Base-by-base conservation (phyloP, 2,329 filamentous ascomycete species). In the Phoma sp. region DNA sequence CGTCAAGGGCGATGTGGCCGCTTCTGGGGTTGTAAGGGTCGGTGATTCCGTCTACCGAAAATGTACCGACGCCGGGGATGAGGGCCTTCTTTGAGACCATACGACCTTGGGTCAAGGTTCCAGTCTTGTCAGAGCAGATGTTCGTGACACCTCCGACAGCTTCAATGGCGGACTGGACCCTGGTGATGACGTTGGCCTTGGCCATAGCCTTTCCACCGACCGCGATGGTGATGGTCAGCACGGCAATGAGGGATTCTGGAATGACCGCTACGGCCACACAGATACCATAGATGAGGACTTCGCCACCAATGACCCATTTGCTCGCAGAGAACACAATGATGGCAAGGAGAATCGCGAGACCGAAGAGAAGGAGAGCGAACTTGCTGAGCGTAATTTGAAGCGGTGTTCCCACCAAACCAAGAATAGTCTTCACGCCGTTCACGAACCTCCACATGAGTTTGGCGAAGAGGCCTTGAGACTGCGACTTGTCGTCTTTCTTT, bases 321-420 rank as follows among this genome's bases (percentile, higher is more conserved):
- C 88, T 89, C 48, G 87, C 84, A 6, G 79, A 87, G 40, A 89
- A 80, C 35, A 89, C 87, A 62, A 90, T 85, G 60, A 90, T 83
- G 7, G 87, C 87, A 57, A 87, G 88, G 24, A 90, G 65, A 10
- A 90, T 82, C 2, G 88, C 92, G 45, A 91, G 83, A 41, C 82
- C 86, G 68, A 96, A 96, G 2, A 96, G 83, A 3, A 91, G 71
- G 38, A 95, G 86, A 25, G 92, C 91, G 67, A 96, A 88, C 75
- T 93, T 91, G 77, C 89, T 91, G 46, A 96, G 82, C 68, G 90
- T 93, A 61, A 89, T 87, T 77, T 96, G 91, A 40, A 96, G 80
- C 0, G 92, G 92, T 1, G 92, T 96, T 44, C 91, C 91, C 49
- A 89, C 82, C 55, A 89, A 81, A 46, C 88, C 87, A 7, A 90